Evolutionary conservation across 2,329 filamentous ascomycete species (phyloP).

Genomic region (Cladobotryum protrusum): DNA sequence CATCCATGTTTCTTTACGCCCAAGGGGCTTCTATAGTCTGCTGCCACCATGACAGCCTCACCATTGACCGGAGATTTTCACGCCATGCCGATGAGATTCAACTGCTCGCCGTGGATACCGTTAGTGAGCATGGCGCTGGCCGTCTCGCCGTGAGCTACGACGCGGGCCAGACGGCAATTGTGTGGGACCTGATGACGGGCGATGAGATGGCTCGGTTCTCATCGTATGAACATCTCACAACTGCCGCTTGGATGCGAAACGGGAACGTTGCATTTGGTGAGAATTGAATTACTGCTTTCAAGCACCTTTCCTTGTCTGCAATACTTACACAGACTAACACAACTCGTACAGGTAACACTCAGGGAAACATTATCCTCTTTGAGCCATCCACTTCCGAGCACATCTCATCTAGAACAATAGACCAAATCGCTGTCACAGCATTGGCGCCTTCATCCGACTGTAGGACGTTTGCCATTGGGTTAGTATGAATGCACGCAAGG

Average conservation of each 20-base stretch:
- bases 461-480: constrained; percentile 94
- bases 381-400: constrained; percentile 91
- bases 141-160: constrained; percentile 91
- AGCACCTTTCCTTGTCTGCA: background rate
- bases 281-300: constrained; percentile 20
- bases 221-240: constrained; percentile 79
- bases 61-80: constrained; percentile 79
- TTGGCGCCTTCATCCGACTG: constrained; percentile 85
- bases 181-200: constrained; percentile 93
- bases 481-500: background rate
- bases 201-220: constrained; percentile 87
- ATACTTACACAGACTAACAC: constrained; percentile 15
- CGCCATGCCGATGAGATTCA: constrained; percentile 77
- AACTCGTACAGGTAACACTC: constrained; percentile 64
- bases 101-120: constrained; percentile 82
- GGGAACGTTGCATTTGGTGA: constrained; percentile 94
- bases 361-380: constrained; percentile 91
- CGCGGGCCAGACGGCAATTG: constrained; percentile 81
- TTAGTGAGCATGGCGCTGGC: constrained; percentile 79
- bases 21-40: constrained; percentile 78
- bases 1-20: constrained; percentile 83
- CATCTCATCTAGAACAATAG: constrained; percentile 80
- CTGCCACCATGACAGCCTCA: constrained; percentile 86
- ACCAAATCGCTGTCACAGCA: constrained; percentile 90
- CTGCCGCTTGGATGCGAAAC: constrained; percentile 92